Conservation (phyloP, 257 asterid species). For the Forsythia suspensa region DNA sequence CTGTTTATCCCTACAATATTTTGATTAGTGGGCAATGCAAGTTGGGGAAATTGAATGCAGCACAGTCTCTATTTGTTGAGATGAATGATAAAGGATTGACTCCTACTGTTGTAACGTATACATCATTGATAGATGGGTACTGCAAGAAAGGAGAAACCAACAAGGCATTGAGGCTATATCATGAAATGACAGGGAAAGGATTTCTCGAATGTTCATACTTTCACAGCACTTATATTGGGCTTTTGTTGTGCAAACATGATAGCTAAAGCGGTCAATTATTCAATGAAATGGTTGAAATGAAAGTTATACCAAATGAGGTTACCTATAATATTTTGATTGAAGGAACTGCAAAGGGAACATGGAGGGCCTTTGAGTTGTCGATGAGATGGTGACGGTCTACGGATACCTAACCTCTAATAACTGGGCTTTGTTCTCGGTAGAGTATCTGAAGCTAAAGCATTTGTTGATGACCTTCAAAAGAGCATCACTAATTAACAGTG, state of each 20-base stretch:
- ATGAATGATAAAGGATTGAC: constrained; percentile 55
- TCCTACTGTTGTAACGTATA: constrained; percentile 88
- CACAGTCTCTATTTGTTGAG: constrained; percentile 49
- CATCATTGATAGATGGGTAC: constrained; percentile 81
- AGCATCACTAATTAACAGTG: constrained; percentile 52
- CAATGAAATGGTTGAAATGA: constrained; percentile 53
- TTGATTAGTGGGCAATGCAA: constrained; percentile 76
- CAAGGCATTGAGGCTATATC: constrained; percentile 68
- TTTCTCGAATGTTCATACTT: constrained; percentile 68
- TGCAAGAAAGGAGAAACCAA: constrained; percentile 60
- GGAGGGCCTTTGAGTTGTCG: constrained; percentile 66
- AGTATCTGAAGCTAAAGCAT: constrained; percentile 61
- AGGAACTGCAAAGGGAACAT: constrained; percentile 64
- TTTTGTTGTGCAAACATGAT: constrained; percentile 59
- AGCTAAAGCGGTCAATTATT: constrained; percentile 61
- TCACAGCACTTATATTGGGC: constrained; percentile 72
- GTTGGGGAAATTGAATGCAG: constrained; percentile 54
- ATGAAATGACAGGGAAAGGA: constrained; percentile 80
- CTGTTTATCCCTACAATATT: constrained; percentile 70
- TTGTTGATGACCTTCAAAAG: constrained; percentile 56
- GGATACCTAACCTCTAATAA: constrained; percentile 72
- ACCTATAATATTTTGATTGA: constrained; percentile 84
- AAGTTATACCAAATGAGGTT: constrained; percentile 65
- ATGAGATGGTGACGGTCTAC: constrained; percentile 86
- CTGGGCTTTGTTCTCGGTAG: constrained; percentile 74